Base-by-base conservation (phyloP, 2,329 filamentous ascomycete species). In the Botrytis fragariae region DNA sequence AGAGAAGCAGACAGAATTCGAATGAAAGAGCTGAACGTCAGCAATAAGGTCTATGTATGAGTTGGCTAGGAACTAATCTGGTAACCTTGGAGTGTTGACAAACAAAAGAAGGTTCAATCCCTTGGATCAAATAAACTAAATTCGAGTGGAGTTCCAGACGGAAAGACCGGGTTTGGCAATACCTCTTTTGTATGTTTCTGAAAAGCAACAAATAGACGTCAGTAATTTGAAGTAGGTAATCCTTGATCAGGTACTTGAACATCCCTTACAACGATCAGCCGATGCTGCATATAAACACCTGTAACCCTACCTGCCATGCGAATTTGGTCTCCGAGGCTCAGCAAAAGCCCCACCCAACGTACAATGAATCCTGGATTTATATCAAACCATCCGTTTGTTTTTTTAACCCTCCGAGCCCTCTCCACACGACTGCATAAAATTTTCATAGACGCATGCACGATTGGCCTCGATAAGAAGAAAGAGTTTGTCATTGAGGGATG, bases 1-100 rank as follows among this genome's bases (percentile, higher is more conserved):
- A 69, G 65, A 61, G 39, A 61, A 51, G 1, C 51, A 45, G 57
- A 32, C 39, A 32, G 62, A 42, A 32, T 45, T 29, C 8, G 20
- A 32, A n/a, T 72, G 51, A 61, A 61, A 44, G 22, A 59, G 71
- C 63, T 72, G 71, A 39, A 69, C 51, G 71, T 72, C 71, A 72
- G 63, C 63, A 61, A 42, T 42, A 62, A 32, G 18, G 14, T 71
- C 10, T n/a, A 48, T 42, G 42, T 35, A 61, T 72, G 62, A 72
- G 63, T 69, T 69, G 63, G 63, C 51, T 69, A 29, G 35, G 35
- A 69, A 69, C 29, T 69, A 48, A 54, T 20, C n/a, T 42, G 45
- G 45, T 54, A 68, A 59, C 25, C 39, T 51, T 37, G 12, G 25
- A 51, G 32, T 39, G 35, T 54, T 54, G 14, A 57, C 32, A 20